Conservation (phyloP, 768 basidiomycete genomes). For the Phlebiopsis flavidoalba region DNA sequence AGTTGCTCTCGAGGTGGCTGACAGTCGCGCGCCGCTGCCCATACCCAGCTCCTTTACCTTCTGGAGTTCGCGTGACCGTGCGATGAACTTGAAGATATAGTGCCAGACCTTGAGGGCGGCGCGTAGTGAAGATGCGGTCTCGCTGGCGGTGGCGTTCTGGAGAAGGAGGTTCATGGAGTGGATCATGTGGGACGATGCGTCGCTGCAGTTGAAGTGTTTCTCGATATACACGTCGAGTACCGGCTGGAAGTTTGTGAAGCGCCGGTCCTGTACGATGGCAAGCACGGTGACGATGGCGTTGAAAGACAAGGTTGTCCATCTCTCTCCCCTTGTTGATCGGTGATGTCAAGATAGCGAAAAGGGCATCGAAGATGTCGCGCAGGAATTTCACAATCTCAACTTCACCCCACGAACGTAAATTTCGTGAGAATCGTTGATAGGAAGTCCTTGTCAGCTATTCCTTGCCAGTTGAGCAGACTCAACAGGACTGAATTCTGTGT, state of each 20-base stretch:
- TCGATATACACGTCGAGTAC: conserved; percentile 93
- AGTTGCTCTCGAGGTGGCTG: conserved; percentile 78
- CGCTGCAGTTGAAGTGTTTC: conserved; percentile 75
- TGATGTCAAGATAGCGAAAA: conserved; percentile 86
- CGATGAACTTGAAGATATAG: conserved; percentile 93
- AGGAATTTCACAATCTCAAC: conserved; percentile 93
- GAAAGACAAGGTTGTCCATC: conserved; percentile 83
- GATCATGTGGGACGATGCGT: conserved; percentile 81
- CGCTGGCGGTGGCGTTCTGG: conserved; percentile 61
- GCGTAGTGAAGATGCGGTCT: conserved; percentile 74
- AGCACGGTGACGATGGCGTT: conserved; percentile 88
- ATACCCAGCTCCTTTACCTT: conserved; percentile 75
- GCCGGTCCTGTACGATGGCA: conserved; percentile 87
- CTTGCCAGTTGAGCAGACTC: conserved; percentile 78
- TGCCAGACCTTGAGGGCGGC: conserved; percentile 96
- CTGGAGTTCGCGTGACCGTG: conserved; percentile 84
- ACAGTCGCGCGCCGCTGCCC: conserved; percentile 78
- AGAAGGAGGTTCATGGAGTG: conserved; percentile 84
- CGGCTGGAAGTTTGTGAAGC: conserved; percentile 93
- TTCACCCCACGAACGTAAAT: conserved; percentile 90
- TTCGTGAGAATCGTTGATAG: conserved; percentile 71
- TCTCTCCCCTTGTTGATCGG: conserved; percentile 67
- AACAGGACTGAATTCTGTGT: conserved; percentile 88
- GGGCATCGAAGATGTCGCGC: conserved; percentile 85
- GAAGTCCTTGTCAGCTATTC: conserved; percentile 54